Evolutionary conservation across 129 eudicot species (phyloP).

Genomic region (Artemisia annua): DNA sequence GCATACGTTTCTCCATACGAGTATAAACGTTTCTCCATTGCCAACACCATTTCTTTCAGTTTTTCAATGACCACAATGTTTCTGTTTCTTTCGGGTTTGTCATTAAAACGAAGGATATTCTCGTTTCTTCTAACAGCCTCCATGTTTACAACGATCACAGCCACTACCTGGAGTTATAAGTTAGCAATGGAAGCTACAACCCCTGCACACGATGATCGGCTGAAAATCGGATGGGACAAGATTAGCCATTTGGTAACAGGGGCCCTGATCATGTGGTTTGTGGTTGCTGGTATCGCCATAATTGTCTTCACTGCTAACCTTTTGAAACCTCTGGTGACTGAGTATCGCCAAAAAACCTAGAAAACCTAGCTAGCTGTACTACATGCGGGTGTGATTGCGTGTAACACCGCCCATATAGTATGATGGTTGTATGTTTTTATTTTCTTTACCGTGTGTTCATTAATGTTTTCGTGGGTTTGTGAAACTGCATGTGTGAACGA

Average conservation of each 20-base stretch:
- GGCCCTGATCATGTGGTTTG: conserved; percentile 13
- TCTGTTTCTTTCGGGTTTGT: conserved; percentile 43
- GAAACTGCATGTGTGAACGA: neutral
- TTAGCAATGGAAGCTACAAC: conserved; percentile 31
- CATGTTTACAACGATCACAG: neutral
- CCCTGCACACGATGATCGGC: neutral
- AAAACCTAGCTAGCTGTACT: neutral
- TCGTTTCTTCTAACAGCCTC: too few relatives aligned
- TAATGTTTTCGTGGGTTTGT: neutral
- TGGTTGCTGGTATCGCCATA: too few relatives aligned
- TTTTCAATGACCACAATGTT: conserved; percentile 42
- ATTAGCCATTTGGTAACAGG: conserved; percentile 24
- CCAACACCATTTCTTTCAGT: conserved; percentile 33
- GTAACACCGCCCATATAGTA: neutral
- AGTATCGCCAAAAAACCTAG: neutral
- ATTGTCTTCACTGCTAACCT: too few relatives aligned
- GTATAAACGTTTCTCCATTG: conserved; percentile 17
- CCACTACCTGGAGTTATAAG: conserved; percentile 31
- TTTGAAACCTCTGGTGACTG: too few relatives aligned
- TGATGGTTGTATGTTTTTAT: neutral
- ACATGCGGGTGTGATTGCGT: neutral
- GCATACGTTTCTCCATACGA: conserved; percentile 22
- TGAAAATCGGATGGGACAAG: neutral
- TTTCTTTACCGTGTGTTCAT: neutral
- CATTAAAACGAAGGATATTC: conserved; percentile 16